Percentiles rank a stretch among this genome's conserved stretches.
Evolutionary conservation across 2,329 filamentous ascomycete species (phyloP).

Genomic region (Drechslerella stenobrocha): DNA sequence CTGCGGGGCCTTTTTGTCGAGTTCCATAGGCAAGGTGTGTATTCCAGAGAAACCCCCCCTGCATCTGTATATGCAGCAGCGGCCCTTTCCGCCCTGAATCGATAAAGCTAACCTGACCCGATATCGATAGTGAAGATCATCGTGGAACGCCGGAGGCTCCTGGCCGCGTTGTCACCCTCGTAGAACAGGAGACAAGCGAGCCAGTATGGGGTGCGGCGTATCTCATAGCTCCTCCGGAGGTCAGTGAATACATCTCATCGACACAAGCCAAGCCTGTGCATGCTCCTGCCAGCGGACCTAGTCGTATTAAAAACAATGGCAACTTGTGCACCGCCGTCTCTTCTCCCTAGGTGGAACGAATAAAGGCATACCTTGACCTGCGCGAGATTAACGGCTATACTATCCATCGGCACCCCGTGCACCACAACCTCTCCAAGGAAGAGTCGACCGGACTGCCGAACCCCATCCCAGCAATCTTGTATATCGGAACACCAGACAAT

Average conservation of each 20-base stretch:
- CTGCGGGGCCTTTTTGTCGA: constrained; percentile 37
- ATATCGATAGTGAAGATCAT: constrained; percentile 75
- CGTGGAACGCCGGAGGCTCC: constrained; percentile 85
- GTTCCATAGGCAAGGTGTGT: constrained; percentile 47
- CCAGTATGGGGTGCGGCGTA: constrained; percentile 92
- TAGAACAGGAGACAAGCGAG: constrained; percentile 69
- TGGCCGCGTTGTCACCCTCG: constrained; percentile 89
- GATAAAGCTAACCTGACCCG: constrained; percentile 36
- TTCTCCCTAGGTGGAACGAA: constrained; percentile 45
- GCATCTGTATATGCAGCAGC: constrained; percentile 29
- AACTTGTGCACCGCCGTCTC: constrained; percentile 56
- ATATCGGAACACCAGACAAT: constrained; percentile 92
- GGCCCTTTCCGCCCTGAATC: constrained; percentile 39
- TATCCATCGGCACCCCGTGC: constrained; percentile 83
- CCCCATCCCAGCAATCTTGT: constrained; percentile 69
- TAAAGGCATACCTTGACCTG: constrained; percentile 69
- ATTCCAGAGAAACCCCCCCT: constrained; percentile 30
- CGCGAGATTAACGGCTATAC: constrained; percentile 97
- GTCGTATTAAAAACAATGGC: constrained; percentile 17
- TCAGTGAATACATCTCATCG: constrained; percentile 55
- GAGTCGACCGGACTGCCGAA: constrained; percentile 55
- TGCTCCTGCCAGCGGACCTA: constrained; percentile 5
- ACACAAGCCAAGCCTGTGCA: constrained; percentile 7
- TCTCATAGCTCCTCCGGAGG: constrained; percentile 72
- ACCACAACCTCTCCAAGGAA: constrained; percentile 60